phyloP scores from a whole-genome alignment of 306 rosid species.

The Vigna mungo region DNA sequence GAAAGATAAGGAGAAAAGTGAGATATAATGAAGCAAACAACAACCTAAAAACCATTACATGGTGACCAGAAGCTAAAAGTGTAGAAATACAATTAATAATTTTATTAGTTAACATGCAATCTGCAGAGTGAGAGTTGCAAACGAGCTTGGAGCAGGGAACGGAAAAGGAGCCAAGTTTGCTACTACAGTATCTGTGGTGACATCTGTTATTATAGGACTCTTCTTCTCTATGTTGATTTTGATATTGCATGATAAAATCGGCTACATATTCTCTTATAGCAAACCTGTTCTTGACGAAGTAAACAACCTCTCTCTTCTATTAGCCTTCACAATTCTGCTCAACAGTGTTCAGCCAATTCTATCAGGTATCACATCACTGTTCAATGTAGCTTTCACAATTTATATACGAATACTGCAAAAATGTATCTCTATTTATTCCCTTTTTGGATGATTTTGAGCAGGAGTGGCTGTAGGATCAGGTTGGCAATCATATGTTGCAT shows the following conservation, averaged over 20 bases:
- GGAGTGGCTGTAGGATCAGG: slow-evolving; percentile 97
- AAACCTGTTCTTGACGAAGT: slow-evolving; percentile 65
- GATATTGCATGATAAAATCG: slow-evolving; percentile 56
- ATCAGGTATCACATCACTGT: slow-evolving; percentile 52
- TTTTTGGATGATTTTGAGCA: slow-evolving; percentile 29
- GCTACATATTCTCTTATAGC: slow-evolving; percentile 66
- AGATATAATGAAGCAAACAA: not conserved
- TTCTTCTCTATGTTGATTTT: slow-evolving; percentile 66
- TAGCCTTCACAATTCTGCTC: slow-evolving; percentile 76
- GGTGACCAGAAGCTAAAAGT: not conserved
- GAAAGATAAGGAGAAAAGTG: not conserved
- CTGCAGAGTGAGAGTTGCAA: slow-evolving; percentile 83
- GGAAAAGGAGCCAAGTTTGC: slow-evolving; percentile 86
- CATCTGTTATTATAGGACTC: slow-evolving; percentile 66
- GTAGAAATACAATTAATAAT: not conserved
- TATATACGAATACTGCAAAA: too few relatives aligned
- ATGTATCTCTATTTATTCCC: too few relatives aligned
- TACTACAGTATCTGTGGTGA: slow-evolving; percentile 63
- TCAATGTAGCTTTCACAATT: too few relatives aligned
- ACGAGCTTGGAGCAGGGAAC: slow-evolving; percentile 90
- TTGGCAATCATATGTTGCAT: slow-evolving; percentile 89
- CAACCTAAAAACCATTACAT: not conserved
- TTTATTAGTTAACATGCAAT: not conserved
- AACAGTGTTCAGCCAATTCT: slow-evolving; percentile 86
- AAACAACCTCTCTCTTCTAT: slow-evolving; percentile 58